A percentile compares a stretch with the other conserved stretches of the same genome.
Conservation (phyloP, 441 rosid species). For the Eugenia klotzschiana region DNA sequence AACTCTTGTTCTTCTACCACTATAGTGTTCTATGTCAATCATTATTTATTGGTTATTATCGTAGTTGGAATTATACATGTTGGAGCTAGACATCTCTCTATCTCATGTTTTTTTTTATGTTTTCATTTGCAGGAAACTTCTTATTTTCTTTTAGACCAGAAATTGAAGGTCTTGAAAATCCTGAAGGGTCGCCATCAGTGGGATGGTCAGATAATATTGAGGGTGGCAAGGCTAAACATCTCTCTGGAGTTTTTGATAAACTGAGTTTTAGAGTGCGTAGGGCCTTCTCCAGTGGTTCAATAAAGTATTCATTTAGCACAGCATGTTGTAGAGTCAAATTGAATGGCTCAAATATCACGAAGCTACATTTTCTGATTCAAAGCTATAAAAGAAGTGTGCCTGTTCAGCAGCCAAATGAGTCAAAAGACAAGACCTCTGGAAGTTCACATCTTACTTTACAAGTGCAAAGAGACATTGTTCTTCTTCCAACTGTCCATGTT, state of each 20-base stretch:
- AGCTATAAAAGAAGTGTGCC: conserved; percentile 66
- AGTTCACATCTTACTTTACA: conserved; percentile 43
- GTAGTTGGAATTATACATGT: neutral
- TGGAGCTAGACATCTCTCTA: neutral
- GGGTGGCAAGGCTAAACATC: conserved; percentile 85
- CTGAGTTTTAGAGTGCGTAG: conserved; percentile 66
- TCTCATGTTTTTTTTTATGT: neutral
- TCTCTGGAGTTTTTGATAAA: conserved; percentile 79
- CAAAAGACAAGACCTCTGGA: conserved; percentile 19
- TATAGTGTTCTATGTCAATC: neutral
- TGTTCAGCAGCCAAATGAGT: conserved; percentile 42
- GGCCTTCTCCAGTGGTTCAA: conserved; percentile 51
- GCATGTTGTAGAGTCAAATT: conserved; percentile 52
- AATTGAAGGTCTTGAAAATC: conserved; percentile 23
- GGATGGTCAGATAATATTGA: conserved; percentile 87
- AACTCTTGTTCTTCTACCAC: neutral
- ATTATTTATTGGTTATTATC: neutral
- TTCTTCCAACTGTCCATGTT: conserved; percentile 81
- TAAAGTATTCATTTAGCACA: conserved; percentile 61
- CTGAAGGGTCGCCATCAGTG: conserved; percentile 32
- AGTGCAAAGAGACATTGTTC: conserved; percentile 82
- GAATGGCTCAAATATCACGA: conserved; percentile 23
- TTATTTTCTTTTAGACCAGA: conserved; percentile 87
- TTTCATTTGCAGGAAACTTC: conserved; percentile 68
- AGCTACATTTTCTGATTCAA: conserved; percentile 80